Evolutionary conservation across 768 basidiomycete genomes (phyloP).

Genomic region (Tulasnella sp.): DNA sequence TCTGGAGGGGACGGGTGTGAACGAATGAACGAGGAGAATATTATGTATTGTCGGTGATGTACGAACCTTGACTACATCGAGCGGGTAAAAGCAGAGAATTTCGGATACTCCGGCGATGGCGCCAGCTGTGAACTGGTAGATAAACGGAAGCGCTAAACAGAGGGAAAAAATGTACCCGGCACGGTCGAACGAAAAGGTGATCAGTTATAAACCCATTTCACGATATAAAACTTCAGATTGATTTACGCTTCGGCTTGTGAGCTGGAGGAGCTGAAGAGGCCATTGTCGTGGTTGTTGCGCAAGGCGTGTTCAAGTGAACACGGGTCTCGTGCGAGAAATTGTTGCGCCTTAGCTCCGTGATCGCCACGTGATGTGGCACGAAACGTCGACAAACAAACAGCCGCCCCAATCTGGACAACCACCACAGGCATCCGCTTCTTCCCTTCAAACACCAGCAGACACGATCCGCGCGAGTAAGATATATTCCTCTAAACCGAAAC

Average conservation of each 20-base stretch:
- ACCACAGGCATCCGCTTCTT: not conserved
- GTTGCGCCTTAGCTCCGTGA: conserved; percentile 4
- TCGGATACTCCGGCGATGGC: conserved; percentile 84
- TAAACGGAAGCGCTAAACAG: conserved; percentile 67
- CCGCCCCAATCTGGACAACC: not conserved
- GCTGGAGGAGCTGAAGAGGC: conserved; percentile 14
- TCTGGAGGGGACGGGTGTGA: conserved; percentile 44
- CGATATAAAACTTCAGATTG: not conserved
- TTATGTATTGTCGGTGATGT: conserved; percentile 54
- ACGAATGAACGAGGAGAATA: not conserved
- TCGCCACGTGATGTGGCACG: not conserved
- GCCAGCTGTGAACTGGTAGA: conserved; percentile 88
- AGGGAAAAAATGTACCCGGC: not conserved
- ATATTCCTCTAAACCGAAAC: too few species aligned
- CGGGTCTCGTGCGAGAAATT: conserved; percentile 2
- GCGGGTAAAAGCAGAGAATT: conserved; percentile 72
- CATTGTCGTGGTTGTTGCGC: not conserved
- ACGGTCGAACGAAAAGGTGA: not conserved
- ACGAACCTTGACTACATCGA: conserved; percentile 64
- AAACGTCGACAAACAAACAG: not conserved
- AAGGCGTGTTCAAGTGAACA: not conserved
- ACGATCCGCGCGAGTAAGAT: not conserved
- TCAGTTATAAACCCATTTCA: not conserved
- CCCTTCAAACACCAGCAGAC: not conserved
- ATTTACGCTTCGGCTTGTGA: conserved; percentile 12